Percentiles rank a stretch among this genome's conserved stretches.
phyloP scores from a whole-genome alignment of 192 early-diverging fungal genomes.

The Pilobolus umbonatus region DNA sequence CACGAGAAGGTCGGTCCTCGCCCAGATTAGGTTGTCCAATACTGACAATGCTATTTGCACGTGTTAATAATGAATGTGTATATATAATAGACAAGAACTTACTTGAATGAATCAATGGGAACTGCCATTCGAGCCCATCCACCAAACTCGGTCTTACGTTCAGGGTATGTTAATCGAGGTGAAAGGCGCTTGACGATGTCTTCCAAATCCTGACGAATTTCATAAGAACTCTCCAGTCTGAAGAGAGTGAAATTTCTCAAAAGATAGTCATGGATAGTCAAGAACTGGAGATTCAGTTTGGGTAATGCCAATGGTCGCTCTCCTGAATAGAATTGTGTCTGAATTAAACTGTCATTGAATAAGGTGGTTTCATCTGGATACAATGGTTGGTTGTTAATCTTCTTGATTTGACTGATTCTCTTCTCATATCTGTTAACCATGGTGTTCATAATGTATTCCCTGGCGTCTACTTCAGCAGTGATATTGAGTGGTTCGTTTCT shows the following conservation, averaged over 20 bases:
- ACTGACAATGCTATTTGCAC: constrained; percentile 55
- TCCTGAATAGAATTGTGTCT: constrained; percentile 60
- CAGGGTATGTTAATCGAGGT: constrained; percentile 53
- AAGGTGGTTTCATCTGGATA: constrained; percentile 76
- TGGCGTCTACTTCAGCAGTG: constrained; percentile 19
- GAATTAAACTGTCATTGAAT: constrained; percentile 64
- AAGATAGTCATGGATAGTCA: constrained; percentile 90
- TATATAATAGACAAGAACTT: constrained; percentile 7
- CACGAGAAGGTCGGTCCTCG: constrained; percentile 61
- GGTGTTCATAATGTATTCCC: constrained; percentile 54
- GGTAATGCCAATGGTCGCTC: constrained; percentile 68
- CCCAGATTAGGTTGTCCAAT: constrained; percentile 68
- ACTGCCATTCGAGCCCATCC: constrained; percentile 95
- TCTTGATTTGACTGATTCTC: constrained; percentile 61
- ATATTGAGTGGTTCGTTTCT: constrained; percentile 43
- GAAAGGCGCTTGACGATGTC: constrained; percentile 79
- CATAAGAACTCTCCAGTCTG: constrained; percentile 76
- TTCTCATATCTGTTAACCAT: constrained; percentile 57
- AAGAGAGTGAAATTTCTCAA: constrained; percentile 80
- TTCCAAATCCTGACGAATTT: constrained; percentile 83
- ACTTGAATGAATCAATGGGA: constrained; percentile 61
- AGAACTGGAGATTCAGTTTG: constrained; percentile 90
- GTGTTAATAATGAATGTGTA: background rate
- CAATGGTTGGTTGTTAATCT: constrained; percentile 62
- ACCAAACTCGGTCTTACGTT: constrained; percentile 65